Conservation (phyloP, 2,329 filamentous ascomycete species). For the Hirsutella thompsonii region DNA sequence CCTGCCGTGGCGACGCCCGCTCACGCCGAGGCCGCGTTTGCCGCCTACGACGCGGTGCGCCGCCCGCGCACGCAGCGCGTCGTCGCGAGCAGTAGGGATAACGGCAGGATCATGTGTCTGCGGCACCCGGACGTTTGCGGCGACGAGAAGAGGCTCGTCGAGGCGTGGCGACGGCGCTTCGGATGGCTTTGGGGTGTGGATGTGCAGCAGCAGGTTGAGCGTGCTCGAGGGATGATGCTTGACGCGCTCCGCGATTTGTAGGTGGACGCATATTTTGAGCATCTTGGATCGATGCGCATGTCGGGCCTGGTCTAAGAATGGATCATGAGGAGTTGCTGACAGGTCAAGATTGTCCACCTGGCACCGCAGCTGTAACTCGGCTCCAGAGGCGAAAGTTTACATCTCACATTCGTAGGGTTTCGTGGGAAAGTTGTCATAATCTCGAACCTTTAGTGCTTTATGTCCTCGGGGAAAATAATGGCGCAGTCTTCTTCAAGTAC, state of each 20-base stretch:
- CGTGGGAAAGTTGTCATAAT: too few relatives aligned
- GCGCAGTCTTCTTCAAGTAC: too few relatives aligned
- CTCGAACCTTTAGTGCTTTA: too few relatives aligned
- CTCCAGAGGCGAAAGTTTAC: too few relatives aligned
- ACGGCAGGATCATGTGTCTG: constrained; percentile 5
- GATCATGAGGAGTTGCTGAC: too few relatives aligned
- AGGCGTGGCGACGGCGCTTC: background rate
- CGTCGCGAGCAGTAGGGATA: constrained; percentile 5
- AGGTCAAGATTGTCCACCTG: too few relatives aligned
- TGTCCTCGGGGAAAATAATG: too few relatives aligned
- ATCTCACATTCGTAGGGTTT: too few relatives aligned
- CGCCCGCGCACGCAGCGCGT: constrained; percentile 6
- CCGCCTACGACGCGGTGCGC: constrained; percentile 6
- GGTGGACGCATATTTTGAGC: too few relatives aligned
- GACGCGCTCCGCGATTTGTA: constrained; percentile 12
- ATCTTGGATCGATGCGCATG: too few relatives aligned
- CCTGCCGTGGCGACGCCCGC: constrained; percentile 1
- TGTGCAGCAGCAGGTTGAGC: constrained; percentile 1
- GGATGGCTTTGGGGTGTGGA: background rate
- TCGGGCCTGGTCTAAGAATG: too few relatives aligned
- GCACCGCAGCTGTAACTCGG: too few relatives aligned
- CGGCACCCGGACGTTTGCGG: constrained; percentile 2
- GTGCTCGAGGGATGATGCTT: constrained; percentile 1
- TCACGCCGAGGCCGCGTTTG: constrained; percentile 4
- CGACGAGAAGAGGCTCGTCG: constrained; percentile 4